Evolutionary conservation across 345 rosid species (phyloP).

Genomic region (Combretum micranthum): DNA sequence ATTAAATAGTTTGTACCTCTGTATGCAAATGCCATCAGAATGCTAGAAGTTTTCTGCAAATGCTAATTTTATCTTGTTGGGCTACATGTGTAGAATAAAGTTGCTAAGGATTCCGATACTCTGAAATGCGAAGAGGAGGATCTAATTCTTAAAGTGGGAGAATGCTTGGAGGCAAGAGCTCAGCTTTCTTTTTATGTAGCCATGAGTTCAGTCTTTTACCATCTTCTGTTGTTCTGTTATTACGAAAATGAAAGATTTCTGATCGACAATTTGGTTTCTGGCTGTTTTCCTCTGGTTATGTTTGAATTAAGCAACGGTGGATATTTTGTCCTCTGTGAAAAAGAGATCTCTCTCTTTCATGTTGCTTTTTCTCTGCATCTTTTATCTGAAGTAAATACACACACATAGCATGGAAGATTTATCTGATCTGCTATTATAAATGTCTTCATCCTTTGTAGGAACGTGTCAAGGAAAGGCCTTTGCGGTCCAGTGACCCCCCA

Average conservation of each 20-base stretch:
- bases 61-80: conserved; percentile 3
- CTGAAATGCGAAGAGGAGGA: conserved; percentile 65
- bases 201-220: conserved; percentile 1
- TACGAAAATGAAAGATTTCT: too few relatives aligned
- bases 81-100: conserved; percentile 50
- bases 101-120: conserved; percentile 69
- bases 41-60: neutral
- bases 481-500: conserved; percentile 48
- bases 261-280: too few relatives aligned
- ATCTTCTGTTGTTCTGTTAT: neutral
- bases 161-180: conserved; percentile 81
- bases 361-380: neutral
- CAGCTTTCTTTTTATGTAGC: neutral
- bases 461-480: conserved; percentile 79
- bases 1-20: too few relatives aligned
- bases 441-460: conserved; percentile 32
- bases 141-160: conserved; percentile 83
- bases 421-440: neutral
- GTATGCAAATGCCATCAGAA: too few relatives aligned
- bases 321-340: too few relatives aligned
- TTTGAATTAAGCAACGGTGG: too few relatives aligned
- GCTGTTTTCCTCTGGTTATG: too few relatives aligned
- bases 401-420: neutral
- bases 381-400: too few relatives aligned
- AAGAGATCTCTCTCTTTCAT: neutral